Base-by-base conservation (phyloP, 148 eudicot genomes). In the Simmondsia chinensis region DNA sequence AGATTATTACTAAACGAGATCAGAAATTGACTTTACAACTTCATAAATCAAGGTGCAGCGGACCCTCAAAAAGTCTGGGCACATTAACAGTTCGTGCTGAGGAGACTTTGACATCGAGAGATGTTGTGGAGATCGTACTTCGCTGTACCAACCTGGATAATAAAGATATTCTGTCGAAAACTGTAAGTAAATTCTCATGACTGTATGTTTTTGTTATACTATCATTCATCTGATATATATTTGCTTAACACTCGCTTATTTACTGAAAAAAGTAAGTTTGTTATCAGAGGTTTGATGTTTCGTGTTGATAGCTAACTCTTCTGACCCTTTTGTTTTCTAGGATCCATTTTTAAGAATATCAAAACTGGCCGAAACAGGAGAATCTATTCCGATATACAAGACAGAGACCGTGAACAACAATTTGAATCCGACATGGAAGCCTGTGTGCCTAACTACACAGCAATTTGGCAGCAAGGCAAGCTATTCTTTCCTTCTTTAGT, bases 261-360 rank as follows among this genome's bases (percentile, higher is more conserved):
- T n/a, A n/a, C n/a, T n/a, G n/a, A n/a, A n/a, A n/a, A n/a, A n/a
- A n/a, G n/a, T n/a, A n/a, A n/a, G 46, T 9, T 18, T 18, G 15
- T 0, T 35, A 33, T 7, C n/a, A 29, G 10, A 30, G 29, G 1
- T 20, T 5, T 36, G 13, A 7, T 16, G 21, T 36, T 56, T 28
- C 19, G 0, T 56, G 43, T 25, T 46, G 36, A 32, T 15, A 47
- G 22, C 30, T 63, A 38, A 53, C 28, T 26, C 21, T 39, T 26
- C 21, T 39, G 12, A 23, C 6, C 54, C 10, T 33, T 12, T 32
- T 60, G 33, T 20, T 59, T n/a, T 70, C 23, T 57, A 91, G 99
- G 99, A 85, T 73, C 95, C 95, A 17, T 91, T 91, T 54, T 56
- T 91, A 63, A 79, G 83, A 65, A 86, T 91, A 51, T 91, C 94